phyloP scores from a whole-genome alignment of 371 early-diverging fungal genomes.

The Circinella minor region DNA sequence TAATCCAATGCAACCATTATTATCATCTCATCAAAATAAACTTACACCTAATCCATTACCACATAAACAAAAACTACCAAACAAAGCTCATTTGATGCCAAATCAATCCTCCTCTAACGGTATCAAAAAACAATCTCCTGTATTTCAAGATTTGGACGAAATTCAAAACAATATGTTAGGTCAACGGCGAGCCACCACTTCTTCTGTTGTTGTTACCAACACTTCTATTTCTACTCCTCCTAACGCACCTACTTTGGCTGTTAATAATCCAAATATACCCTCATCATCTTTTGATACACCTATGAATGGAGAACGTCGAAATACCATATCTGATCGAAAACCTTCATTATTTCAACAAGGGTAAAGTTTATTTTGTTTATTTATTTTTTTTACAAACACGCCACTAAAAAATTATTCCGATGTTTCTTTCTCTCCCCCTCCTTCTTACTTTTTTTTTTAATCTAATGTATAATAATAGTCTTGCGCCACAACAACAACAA shows the following conservation, averaged over 20 bases:
- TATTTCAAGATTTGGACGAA: slow-evolving; percentile 18
- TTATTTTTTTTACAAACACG: too few species aligned
- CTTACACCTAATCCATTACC: background rate
- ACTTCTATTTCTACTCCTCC: background rate
- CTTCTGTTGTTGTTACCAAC: background rate
- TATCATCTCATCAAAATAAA: background rate
- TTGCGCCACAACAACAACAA: background rate
- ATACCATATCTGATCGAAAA: background rate
- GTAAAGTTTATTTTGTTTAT: background rate
- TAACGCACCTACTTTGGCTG: background rate
- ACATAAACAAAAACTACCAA: slow-evolving; percentile 29
- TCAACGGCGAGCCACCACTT: background rate
- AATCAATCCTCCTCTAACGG: slow-evolving; percentile 7
- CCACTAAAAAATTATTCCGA: too few species aligned
- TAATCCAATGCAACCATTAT: background rate
- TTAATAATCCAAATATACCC: background rate
- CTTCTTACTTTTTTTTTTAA: too few species aligned
- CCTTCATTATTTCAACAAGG: background rate
- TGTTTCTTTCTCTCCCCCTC: too few species aligned
- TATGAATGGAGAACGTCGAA: background rate
- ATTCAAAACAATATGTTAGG: slow-evolving; percentile 4
- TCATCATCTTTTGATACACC: background rate
- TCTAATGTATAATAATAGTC: background rate
- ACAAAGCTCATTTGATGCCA: slow-evolving; percentile 22
- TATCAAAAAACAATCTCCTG: background rate